Evolutionary conservation across 108 stramenopile species (phyloP).

Genomic region (Cyclotella kingstonii): DNA sequence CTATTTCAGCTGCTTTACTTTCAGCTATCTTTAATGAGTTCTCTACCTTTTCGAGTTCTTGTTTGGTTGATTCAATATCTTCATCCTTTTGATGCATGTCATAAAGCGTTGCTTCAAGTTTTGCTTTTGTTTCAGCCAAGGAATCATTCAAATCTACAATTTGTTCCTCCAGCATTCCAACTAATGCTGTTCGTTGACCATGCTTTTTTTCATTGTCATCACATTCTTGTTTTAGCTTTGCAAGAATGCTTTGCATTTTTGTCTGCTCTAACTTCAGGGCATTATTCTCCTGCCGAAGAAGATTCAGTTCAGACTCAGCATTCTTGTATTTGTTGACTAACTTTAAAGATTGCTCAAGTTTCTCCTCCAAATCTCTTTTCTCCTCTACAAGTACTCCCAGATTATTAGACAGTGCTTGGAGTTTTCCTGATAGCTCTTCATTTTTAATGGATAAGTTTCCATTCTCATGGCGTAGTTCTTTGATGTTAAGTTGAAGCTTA

Average conservation of each 20-base stretch:
- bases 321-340: constrained; percentile 56
- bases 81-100: constrained; percentile 77
- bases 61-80: constrained; percentile 42
- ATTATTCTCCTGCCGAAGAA: constrained; percentile 70
- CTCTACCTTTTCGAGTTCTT: constrained; percentile 51
- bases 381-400: constrained; percentile 69
- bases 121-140: constrained; percentile 67
- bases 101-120: constrained; percentile 74
- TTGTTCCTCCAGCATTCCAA: constrained; percentile 87
- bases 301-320: constrained; percentile 60
- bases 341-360: constrained; percentile 53
- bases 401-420: constrained; percentile 56
- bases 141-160: constrained; percentile 81
- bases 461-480: constrained; percentile 42
- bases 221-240: constrained; percentile 75
- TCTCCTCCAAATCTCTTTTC: constrained; percentile 59
- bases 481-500: constrained; percentile 33
- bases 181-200: constrained; percentile 84
- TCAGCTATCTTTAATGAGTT: constrained; percentile 45
- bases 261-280: constrained; percentile 77
- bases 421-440: constrained; percentile 75
- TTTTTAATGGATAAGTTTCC: constrained; percentile 50
- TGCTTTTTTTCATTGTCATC: constrained; percentile 77
- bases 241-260: constrained; percentile 64
- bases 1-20: constrained; percentile 53